These are phyloP conservation scores for Schwanniomyces yamadae DNA, from an alignment of 805 yeast genomes.

Conservation along the genomic window DNA sequence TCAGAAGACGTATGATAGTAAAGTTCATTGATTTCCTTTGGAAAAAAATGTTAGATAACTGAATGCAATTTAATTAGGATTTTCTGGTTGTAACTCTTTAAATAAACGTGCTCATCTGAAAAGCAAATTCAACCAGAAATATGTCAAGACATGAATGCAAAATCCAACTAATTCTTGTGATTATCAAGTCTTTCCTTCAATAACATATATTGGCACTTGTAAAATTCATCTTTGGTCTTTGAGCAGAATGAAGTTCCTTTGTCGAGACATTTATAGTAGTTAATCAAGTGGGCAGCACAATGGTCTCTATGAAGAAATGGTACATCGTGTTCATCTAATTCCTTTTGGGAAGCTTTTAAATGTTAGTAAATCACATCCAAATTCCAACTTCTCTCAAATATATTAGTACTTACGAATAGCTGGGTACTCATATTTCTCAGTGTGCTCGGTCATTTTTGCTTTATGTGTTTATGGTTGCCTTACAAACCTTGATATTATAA, in stretches of 20 bases:
- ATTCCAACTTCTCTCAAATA: background rate
- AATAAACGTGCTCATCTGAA: too few species aligned
- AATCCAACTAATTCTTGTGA: too few species aligned
- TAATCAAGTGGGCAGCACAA: conserved; percentile 43
- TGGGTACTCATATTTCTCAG: conserved; percentile 18
- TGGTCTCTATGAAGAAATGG: conserved; percentile 45
- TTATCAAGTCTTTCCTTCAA: conserved; percentile 42
- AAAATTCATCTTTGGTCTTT: conserved; percentile 41
- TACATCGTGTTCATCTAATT: conserved; percentile 40
- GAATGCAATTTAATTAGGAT: too few species aligned
- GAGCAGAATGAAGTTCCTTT: conserved; percentile 43
- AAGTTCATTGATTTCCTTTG: too few species aligned
- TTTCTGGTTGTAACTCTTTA: too few species aligned
- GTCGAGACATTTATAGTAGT: conserved; percentile 43
- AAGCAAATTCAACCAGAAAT: background rate
- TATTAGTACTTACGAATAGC: conserved; percentile 17
- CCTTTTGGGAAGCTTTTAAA: conserved; percentile 25
- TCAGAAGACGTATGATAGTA: too few species aligned
- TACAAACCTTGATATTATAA: too few species aligned
- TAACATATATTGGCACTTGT: conserved; percentile 43
- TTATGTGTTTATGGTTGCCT: background rate
- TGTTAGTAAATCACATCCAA: conserved; percentile 1
- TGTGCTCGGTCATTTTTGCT: conserved; percentile 5
- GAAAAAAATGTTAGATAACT: too few species aligned
- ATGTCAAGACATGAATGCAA: background rate